These are phyloP conservation scores for Paramecium sexaurelia DNA, from an alignment of 73 alveolate genomes.

Conservation along the genomic window DNA sequence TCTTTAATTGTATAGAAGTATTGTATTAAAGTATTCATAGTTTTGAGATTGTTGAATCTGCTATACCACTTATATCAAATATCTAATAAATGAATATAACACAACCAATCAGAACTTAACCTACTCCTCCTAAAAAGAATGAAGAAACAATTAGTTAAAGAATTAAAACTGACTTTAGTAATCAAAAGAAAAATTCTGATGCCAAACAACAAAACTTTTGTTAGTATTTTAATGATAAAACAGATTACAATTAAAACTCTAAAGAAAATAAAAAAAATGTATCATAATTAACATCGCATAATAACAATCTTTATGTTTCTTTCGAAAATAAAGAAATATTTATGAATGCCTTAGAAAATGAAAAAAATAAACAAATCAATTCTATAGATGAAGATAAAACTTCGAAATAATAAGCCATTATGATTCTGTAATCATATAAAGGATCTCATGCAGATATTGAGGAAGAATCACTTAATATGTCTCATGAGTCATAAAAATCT, in stretches of 20 bases:
- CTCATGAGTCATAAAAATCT: constrained; percentile 2
- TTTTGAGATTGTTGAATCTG: constrained; percentile 20
- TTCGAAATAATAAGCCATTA: neutral
- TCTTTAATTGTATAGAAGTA: constrained; percentile 7
- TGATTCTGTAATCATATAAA: constrained; percentile 25
- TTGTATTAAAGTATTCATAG: neutral
- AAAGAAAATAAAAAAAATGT: neutral
- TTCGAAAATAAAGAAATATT: constrained; percentile 58
- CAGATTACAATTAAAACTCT: neutral
- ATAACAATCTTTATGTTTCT: constrained; percentile 52
- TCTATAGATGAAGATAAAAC: neutral
- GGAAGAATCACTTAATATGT: neutral
- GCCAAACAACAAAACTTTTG: neutral
- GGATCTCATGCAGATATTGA: constrained; percentile 52
- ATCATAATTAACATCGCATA: neutral
- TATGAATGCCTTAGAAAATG: constrained; percentile 51
- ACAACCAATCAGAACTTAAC: constrained; percentile 35
- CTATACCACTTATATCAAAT: neutral
- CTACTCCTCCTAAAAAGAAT: constrained; percentile 42
- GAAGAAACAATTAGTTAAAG: constrained; percentile 21
- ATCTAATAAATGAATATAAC: neutral
- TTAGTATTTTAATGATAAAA: neutral
- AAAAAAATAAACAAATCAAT: neutral
- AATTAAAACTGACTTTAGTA: constrained; percentile 34
- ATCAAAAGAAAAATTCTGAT: neutral